Evolutionary conservation across 2,329 filamentous ascomycete genomes (phyloP), one percentile per base, ranked within the genome.

Genomic region (Cladophialophora yegresii): DNA sequence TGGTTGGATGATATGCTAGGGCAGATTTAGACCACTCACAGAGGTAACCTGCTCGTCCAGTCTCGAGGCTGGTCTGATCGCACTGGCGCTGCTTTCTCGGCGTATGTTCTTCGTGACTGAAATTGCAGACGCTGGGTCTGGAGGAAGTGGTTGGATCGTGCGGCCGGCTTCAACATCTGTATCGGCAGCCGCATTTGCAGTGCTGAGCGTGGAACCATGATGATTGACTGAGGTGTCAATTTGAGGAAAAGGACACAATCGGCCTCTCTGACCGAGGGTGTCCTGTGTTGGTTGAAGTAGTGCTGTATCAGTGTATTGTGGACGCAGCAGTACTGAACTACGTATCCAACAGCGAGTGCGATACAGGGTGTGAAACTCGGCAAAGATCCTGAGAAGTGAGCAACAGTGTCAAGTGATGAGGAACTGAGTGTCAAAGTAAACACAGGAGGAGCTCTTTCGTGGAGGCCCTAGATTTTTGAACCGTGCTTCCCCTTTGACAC

Each of bases 31-130:
- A 3, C 8, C 36, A 26, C 61, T 64, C 49, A 64, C 62, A 64
- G 28, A 9, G 62, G 62, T 22, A 58, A 4, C 26, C 53, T 56
- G 54, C 57, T 64, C 30, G 28, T 57, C n/a, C 32, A 51, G 45
- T 49, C 30, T 22, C 57, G 43, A 8, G 57, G 45, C 43, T 7
- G 16, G 22, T 40, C 47, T 1, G 57, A 20, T 7, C 57, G 26
- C n/a, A 50, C 32, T 5, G 57, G 43, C 13, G 51, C 58, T 55
- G 50, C 51, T 47, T 47, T 61, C 2, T 23, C 50, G 28, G 36
- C 54, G 47, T 43, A 58, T 9, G 47, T 20, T 50, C 45, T 58
- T 55, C 36, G 8, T 30, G 53, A 10, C 16, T 62, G 59, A 8
- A 30, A 22, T 30, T 28, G n/a, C 4, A 20, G 26, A 10, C 7